Conservation (phyloP, 305 asterid species). For the Fraxinus greggii region DNA sequence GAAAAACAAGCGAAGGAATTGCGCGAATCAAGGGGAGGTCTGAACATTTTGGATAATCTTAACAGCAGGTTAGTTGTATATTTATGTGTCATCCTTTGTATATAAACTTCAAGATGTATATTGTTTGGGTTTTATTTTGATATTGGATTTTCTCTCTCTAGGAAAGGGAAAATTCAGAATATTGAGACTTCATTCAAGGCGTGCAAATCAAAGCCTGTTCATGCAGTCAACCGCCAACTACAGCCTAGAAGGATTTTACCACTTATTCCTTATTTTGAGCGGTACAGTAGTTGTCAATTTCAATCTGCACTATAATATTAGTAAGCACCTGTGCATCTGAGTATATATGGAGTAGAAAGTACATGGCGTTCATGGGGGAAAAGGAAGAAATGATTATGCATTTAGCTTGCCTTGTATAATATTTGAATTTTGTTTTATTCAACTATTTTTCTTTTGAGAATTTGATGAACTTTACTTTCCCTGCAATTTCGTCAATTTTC, state of each 20-base stretch:
- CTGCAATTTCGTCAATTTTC: background rate
- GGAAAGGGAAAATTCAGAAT: slow-evolving; percentile 76
- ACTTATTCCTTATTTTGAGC: slow-evolving; percentile 75
- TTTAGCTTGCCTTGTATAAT: background rate
- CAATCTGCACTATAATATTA: slow-evolving; percentile 13
- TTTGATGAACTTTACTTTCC: background rate
- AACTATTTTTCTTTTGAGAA: background rate
- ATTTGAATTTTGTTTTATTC: background rate
- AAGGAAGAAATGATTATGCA: background rate
- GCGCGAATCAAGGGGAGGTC: slow-evolving; percentile 67
- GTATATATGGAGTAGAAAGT: background rate
- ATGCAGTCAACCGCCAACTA: slow-evolving; percentile 63
- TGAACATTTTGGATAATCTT: slow-evolving; percentile 71
- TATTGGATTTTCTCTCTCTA: slow-evolving; percentile 25
- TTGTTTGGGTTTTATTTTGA: slow-evolving; percentile 13
- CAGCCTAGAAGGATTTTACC: slow-evolving; percentile 73
- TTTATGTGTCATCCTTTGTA: background rate
- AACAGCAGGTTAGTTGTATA: slow-evolving; percentile 66
- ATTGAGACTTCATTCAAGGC: slow-evolving; percentile 84
- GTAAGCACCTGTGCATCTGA: background rate
- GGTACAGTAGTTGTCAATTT: slow-evolving; percentile 39
- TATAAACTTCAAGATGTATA: slow-evolving; percentile 10
- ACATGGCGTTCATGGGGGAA: background rate
- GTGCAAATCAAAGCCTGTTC: slow-evolving; percentile 76
- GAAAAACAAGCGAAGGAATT: slow-evolving; percentile 92